Evolutionary conservation across 2,329 filamentous ascomycete genomes (phyloP), one percentile per base, ranked within the genome.

Genomic region (Cryphonectria carpinicola): DNA sequence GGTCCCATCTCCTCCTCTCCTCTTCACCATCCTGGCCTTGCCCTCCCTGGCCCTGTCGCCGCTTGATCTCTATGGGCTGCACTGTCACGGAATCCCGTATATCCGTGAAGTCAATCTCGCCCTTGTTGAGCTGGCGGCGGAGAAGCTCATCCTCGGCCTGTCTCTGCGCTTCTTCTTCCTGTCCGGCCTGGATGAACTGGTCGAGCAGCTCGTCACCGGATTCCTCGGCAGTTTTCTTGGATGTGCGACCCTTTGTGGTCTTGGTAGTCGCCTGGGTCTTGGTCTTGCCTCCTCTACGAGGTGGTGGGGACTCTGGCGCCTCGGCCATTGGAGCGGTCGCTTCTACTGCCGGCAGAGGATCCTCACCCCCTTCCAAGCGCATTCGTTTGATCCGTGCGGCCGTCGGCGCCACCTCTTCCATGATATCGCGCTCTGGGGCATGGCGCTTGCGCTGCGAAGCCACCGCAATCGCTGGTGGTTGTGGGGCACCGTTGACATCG

Each of bases 381-480:
- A 92, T 90, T n/a, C 90, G 89, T 79, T 97, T 98, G 77, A 94
- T 88, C 6, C 90, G 90, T 39, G 92, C 89, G 4, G 93, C 90
- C 0, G 91, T 93, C 0, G 94, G 93, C 1, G 95, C 89, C 69
- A 97, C 87, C 32, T 87, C 85, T 19, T 94, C 90, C 79, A 95
- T 88, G 11, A 92, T 80, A 61, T 92, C 87, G 68, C 88, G 81
- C 66, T 79, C 77, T 17, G 84, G 74, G 13, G 82, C 73, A 2
- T 77, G 78, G 35, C 87, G 80, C 75, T 89, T 89, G 41, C 83
- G 82, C 25, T 81, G 79, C 1, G 79, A 78, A 54, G 35, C 28
- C 4, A 43, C 13, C 4, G 28, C 46, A n/a, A 22, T 22, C 13
- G 19, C 25, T 25, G 14, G 19, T 68, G 76, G 74, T 25, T 72